Base-by-base conservation (phyloP, 805 yeast genomes). In the Schwanniomyces polymorphus region DNA sequence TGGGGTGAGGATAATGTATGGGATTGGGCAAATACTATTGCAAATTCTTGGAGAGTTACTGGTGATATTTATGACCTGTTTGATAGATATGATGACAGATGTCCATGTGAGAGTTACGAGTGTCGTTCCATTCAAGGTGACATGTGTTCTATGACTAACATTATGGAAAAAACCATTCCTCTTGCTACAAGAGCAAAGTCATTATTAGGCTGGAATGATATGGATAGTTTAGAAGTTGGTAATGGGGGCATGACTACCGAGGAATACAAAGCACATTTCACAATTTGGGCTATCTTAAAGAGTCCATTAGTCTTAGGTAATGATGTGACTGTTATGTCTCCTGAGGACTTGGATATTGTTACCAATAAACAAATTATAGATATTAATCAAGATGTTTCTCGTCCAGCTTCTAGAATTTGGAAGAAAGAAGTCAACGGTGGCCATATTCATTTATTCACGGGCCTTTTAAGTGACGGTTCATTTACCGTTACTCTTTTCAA, bases 1-100 rank as follows among this genome's bases (percentile, higher is more conserved):
- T 63, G 68, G 68, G 68, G 68, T 11, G 62, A 62, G 46, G 67
- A 63, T 45, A 38, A 47, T 14, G 60, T 63, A 3, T 63, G 59
- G 59, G 51, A 59, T 29, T 63, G 68, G 68, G 67, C 55, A 4
- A 52, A 58, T 12, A 55, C 58, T 1, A 52, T 63, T 26, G 51
- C 67, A 16, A 59, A 61, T 45, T 61, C 67, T 7, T 61, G 65
- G 65, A 50, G 67, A 44, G 56, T 63, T 35, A 49, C 59, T 34
- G 64, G 68, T n/a, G 65, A 63, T 46, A 49, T 63, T 12, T 49
- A 43, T 44, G 53, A 49, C 38, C 27, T 38, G 38, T 49, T 49
- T 42, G 47, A 49, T 34, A 27, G 50, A 5, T 48, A 52, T 10
- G 62, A 57, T 45, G 57, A 55, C 28, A 46, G 60, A n/a, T 63